phyloP scores from a whole-genome alignment of 1,284 basidiomycete genomes.

The Microbotryum scabiosae region DNA sequence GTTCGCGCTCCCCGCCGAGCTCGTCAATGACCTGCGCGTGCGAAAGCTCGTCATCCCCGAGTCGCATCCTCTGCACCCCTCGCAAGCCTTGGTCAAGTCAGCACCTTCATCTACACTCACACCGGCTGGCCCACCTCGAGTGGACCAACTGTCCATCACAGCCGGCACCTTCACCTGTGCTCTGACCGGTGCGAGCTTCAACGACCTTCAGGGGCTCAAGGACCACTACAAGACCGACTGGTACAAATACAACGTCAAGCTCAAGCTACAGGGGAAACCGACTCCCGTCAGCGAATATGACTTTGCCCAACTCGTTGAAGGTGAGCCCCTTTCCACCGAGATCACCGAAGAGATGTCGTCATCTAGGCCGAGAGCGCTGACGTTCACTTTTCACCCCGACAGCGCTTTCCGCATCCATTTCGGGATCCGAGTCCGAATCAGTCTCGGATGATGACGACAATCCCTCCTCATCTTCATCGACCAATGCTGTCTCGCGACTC shows the following conservation, averaged over 20 bases:
- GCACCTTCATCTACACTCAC: neutral
- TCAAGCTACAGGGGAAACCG: constrained; percentile 51
- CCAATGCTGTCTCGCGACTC: constrained; percentile 51
- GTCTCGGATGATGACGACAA: constrained; percentile 45
- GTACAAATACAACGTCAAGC: constrained; percentile 96
- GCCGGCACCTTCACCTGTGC: constrained; percentile 25
- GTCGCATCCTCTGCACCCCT: constrained; percentile 21
- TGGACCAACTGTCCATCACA: constrained; percentile 1
- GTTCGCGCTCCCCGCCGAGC: constrained; percentile 36
- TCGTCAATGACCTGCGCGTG: constrained; percentile 35
- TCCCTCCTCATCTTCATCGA: constrained; percentile 38
- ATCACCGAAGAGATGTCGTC: too few species aligned
- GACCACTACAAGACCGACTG: constrained; percentile 88
- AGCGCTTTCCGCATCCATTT: constrained; percentile 80
- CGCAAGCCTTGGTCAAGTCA: neutral
- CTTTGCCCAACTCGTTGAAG: constrained; percentile 68
- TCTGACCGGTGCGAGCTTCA: constrained; percentile 52
- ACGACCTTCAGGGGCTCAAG: constrained; percentile 71
- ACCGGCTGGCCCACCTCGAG: neutral
- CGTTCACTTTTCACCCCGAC: neutral
- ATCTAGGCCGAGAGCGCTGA: neutral
- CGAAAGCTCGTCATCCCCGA: constrained; percentile 31
- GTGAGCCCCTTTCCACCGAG: constrained; percentile 44
- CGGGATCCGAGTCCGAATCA: constrained; percentile 70
- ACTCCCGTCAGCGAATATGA: constrained; percentile 58